Evolutionary conservation across 78 protist genomes (phyloP).

Genomic region (Tieghemostelium lacteum): DNA sequence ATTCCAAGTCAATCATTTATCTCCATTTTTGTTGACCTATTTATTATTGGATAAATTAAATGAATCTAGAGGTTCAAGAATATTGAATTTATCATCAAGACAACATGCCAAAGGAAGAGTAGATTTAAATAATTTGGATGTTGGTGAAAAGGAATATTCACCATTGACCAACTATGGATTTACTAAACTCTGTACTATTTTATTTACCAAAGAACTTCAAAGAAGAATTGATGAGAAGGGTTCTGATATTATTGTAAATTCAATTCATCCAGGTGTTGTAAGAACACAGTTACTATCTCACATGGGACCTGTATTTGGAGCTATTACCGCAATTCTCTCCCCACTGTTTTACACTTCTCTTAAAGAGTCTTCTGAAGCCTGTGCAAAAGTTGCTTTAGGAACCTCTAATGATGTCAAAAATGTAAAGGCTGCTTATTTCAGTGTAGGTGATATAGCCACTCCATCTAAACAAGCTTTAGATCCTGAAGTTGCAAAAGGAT

Average conservation of each 20-base stretch:
- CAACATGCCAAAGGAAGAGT: neutral
- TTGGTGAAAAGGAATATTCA: neutral
- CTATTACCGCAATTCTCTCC: neutral
- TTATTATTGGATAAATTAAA: slow-evolving; percentile 6
- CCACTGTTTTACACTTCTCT: slow-evolving; percentile 14
- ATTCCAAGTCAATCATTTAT: slow-evolving; percentile 44
- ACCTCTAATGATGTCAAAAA: slow-evolving; percentile 14
- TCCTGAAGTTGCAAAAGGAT: neutral
- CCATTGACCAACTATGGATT: neutral
- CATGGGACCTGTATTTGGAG: neutral
- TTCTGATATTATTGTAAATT: slow-evolving; percentile 22
- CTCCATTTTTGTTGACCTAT: slow-evolving; percentile 49
- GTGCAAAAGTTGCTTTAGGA: slow-evolving; percentile 24
- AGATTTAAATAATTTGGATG: slow-evolving; percentile 8
- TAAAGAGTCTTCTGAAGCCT: slow-evolving; percentile 1
- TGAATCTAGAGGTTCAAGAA: neutral
- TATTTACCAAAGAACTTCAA: slow-evolving; percentile 45
- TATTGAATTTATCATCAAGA: neutral
- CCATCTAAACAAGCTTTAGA: neutral
- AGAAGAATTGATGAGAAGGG: slow-evolving; percentile 3
- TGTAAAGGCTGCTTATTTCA: neutral
- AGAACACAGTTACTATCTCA: slow-evolving; percentile 8
- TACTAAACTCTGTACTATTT: slow-evolving; percentile 16
- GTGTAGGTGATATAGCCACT: neutral
- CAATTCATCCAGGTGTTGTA: slow-evolving; percentile 62